phyloP scores from a whole-genome alignment of 2,329 filamentous ascomycete genomes.

The Xylaria sp. region DNA sequence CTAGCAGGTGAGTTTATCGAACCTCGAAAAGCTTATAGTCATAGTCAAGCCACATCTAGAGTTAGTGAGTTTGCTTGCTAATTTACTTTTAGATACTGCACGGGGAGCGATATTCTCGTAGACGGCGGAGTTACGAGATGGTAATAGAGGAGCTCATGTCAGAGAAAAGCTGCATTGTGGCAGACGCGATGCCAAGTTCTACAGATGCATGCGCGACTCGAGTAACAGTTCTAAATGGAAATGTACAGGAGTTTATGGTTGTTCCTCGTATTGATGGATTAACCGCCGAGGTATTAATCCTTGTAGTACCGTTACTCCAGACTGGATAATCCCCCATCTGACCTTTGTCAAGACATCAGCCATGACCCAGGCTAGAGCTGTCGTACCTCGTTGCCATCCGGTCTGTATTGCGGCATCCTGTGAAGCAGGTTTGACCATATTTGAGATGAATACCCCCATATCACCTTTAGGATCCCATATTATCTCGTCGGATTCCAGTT shows the following conservation, averaged over 20 bases:
- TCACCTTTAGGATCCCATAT: slow-evolving; percentile 62
- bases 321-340: slow-evolving; percentile 71
- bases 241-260: neutral
- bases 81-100: slow-evolving; percentile 50
- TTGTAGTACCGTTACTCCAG: slow-evolving; percentile 67
- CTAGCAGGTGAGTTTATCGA: slow-evolving; percentile 53
- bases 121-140: slow-evolving; percentile 58
- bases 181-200: too few relatives aligned
- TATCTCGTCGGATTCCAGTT: slow-evolving; percentile 59
- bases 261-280: slow-evolving; percentile 41
- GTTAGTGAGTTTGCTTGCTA: neutral
- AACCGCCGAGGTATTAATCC: slow-evolving; percentile 41
- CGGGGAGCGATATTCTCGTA: slow-evolving; percentile 58
- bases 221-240: neutral
- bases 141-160: slow-evolving; percentile 40
- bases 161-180: too few relatives aligned
- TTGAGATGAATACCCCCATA: slow-evolving; percentile 57
- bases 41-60: neutral
- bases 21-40: neutral
- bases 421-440: slow-evolving; percentile 55
- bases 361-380: slow-evolving; percentile 66
- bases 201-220: neutral
- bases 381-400: slow-evolving; percentile 60
- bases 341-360: slow-evolving; percentile 66
- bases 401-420: slow-evolving; percentile 39